Evolutionary conservation across 2,329 filamentous ascomycete species (phyloP), one percentile per base, ranked within the genome.

Genomic region (Aureobasidium sp.): DNA sequence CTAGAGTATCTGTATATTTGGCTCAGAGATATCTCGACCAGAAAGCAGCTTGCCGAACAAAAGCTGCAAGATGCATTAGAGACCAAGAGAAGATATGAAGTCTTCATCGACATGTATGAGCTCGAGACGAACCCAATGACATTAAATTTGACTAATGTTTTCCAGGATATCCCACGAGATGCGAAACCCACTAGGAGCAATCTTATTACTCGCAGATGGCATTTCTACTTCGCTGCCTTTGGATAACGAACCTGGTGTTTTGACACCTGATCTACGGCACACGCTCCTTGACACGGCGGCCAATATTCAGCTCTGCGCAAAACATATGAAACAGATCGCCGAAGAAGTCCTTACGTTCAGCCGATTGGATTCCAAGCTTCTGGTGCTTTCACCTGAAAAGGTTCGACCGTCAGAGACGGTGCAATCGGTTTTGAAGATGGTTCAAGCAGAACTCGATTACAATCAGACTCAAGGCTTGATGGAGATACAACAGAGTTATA

Each of bases 121-220:
- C 8, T 9, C 3, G 10, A 43, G 16, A 13, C 23, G 29, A 31
- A 16, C 16, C 3, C 10, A 15, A n/a, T 31, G 16, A 13, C n/a
- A n/a, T n/a, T n/a, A 10, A 5, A 36, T 36, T 23, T 13, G 20
- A 15, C 25, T 43, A 45, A 43, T 5, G 15, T 27, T 40, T 2
- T 2, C n/a, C 11, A 58, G 54, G 74, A 71, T 71, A 5, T 78
- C 74, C 15, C 79, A 81, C 67, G 80, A 82, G 60, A 81, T 82
- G 75, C 72, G 81, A 3, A 83, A 82, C 63, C 81, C 80, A 3
- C 71, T 82, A 0, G 76, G 73, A 27, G 81, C 81, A 0, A 82
- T 83, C 36, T 71, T 83, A 7, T 80, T 82, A 42, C 79, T 77
- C 53, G 81, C 81, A 2, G 81, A 84, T 54, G 77, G 76, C 4